Evolutionary conservation across 2,329 filamentous ascomycete species (phyloP).

Genomic region (Dryadomyces quercivorus): DNA sequence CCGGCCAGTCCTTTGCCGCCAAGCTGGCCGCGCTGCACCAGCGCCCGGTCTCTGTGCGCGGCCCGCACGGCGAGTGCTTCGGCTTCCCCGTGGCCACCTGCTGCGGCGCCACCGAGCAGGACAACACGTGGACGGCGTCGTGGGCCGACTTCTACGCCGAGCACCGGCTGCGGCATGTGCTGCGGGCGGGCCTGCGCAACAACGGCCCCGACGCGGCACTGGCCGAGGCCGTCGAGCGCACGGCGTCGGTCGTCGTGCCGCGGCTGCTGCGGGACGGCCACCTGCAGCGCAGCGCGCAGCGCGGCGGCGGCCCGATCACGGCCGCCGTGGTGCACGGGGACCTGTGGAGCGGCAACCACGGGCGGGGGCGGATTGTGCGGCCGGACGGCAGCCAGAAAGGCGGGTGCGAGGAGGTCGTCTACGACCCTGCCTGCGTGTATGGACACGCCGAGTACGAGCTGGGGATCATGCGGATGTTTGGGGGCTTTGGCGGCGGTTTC

Average conservation of each 20-base stretch:
- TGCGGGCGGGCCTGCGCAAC: slow-evolving; percentile 41
- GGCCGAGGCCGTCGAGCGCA: slow-evolving; percentile 48
- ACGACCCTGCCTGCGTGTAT: slow-evolving; percentile 70
- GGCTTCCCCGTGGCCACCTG: slow-evolving; percentile 79
- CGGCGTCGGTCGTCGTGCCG: slow-evolving; percentile 56
- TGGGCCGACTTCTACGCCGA: slow-evolving; percentile 86
- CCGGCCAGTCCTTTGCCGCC: slow-evolving; percentile 49
- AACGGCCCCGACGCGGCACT: slow-evolving; percentile 57
- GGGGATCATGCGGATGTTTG: slow-evolving; percentile 95
- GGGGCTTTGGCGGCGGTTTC: slow-evolving; percentile 63
- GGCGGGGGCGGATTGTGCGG: slow-evolving; percentile 45
- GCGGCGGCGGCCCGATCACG: slow-evolving; percentile 35
- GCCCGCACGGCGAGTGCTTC: slow-evolving; percentile 52
- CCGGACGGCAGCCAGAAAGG: not conserved
- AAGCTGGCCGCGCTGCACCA: slow-evolving; percentile 73
- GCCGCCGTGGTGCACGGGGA: slow-evolving; percentile 85
- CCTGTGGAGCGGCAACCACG: slow-evolving; percentile 83
- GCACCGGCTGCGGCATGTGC: slow-evolving; percentile 55
- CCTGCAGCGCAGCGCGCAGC: slow-evolving; percentile 24
- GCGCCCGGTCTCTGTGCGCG: slow-evolving; percentile 50
- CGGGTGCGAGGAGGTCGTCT: slow-evolving; percentile 58
- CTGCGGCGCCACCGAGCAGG: slow-evolving; percentile 73
- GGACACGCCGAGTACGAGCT: slow-evolving; percentile 83
- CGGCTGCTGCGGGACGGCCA: slow-evolving; percentile 58
- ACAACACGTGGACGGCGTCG: slow-evolving; percentile 58